Evolutionary conservation across 1,284 basidiomycete species (phyloP), one percentile per base, ranked within the genome.

Genomic region (Trichosporon inkin): DNA sequence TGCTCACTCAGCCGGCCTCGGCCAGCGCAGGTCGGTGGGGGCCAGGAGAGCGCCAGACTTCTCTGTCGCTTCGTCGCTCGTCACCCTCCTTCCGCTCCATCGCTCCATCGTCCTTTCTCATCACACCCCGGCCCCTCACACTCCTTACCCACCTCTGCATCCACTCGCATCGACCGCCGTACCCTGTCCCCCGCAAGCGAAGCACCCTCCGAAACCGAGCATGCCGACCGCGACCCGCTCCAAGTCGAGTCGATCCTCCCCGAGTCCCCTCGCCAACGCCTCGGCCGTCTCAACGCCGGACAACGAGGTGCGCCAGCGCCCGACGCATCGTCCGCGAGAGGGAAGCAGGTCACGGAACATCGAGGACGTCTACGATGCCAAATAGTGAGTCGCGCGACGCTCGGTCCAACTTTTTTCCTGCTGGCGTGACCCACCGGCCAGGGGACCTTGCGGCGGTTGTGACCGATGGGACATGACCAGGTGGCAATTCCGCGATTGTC

Each of bases 321-420:
- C 44, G 16, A 32, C 44, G 22, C 44, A 49, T 19, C 44, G 44
- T 14, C 68, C 64, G 8, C 65, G 74, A 37, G 66, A 72, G 32
- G 71, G 68, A 3, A 74, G 72, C 56, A 60, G 73, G 58, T 70
- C 65, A 11, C 62, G 75, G 24, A 67, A 62, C 20, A 61, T 68
- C 19, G 76, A 76, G 13, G 75, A 77, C 34, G 72, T 76, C n/a
- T 76, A 69, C 55, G 75, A 78, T 67, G 70, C 77, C 6, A 76
- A 78, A 61, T 78, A 76, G 77, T 78, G 59, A 71, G 75, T 74
- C 1, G 32, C 3, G 10, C 17, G 10, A 19, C 36, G 3, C 36
- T n/a, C 36, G 36, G 36, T 38, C 44, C 44, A 28, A 49, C 44
- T 53, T 53, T 39, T 53, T 28, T 24, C 28, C 20, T 10, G n/a